These are phyloP conservation scores for Silene vulgaris DNA, from an alignment of 179 eudicot species.

Conservation along the genomic window DNA sequence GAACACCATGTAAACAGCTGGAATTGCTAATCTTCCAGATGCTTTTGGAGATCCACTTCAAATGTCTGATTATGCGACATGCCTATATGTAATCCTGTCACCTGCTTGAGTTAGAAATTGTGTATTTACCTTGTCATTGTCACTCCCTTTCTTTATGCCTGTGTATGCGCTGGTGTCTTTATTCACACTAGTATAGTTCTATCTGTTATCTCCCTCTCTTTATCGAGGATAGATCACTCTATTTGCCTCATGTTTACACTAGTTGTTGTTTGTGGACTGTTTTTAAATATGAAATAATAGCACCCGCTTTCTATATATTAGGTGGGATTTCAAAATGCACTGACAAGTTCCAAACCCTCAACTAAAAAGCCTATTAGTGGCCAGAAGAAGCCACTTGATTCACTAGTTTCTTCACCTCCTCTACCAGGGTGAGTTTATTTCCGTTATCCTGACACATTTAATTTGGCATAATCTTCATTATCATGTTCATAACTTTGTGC, in stretches of 20 bases:
- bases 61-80: neutral
- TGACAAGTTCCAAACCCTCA: constrained; percentile 41
- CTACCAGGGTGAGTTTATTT: constrained; percentile 48
- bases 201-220: neutral
- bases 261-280: neutral
- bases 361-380: constrained; percentile 49
- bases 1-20: neutral
- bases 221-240: neutral
- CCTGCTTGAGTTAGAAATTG: neutral
- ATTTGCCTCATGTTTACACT: constrained; percentile 8
- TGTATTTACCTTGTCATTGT: neutral
- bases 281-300: neutral
- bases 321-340: constrained; percentile 44
- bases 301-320: constrained; percentile 17
- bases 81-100: neutral
- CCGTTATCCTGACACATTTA: neutral
- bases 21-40: neutral
- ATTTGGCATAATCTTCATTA: neutral
- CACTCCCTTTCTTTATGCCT: neutral
- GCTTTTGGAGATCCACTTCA: neutral
- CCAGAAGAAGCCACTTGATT: constrained; percentile 78
- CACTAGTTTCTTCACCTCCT: constrained; percentile 65
- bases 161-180: neutral
- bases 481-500: neutral
- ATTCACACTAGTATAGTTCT: neutral